Evolutionary conservation across 192 early-diverging fungal species (phyloP).

Genomic region (Umbelopsis ramanniana): DNA sequence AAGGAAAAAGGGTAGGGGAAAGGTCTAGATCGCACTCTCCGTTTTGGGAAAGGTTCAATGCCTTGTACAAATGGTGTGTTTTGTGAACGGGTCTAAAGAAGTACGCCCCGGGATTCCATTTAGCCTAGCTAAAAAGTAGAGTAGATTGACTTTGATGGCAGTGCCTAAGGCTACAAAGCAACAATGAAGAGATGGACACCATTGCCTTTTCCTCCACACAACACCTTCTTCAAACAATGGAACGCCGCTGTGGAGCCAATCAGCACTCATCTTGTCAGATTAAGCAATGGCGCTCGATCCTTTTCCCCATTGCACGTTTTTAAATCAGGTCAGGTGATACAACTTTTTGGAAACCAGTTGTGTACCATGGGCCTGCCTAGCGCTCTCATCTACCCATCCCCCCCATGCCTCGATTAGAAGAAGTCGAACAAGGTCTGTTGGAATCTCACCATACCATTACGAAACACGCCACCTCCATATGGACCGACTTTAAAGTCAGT

Average conservation of each 20-base stretch:
- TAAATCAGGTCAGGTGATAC: not conserved
- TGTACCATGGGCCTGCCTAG: no score
- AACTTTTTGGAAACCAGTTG: not conserved
- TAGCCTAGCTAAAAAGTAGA: not conserved
- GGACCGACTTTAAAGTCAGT: conserved; percentile 25
- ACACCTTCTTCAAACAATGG: conserved; percentile 12
- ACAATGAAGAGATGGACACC: not conserved
- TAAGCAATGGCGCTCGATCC: not conserved
- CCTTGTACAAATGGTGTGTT: conserved; percentile 10
- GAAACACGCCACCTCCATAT: conserved; percentile 9
- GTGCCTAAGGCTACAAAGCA: no score
- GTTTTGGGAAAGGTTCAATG: conserved; percentile 24
- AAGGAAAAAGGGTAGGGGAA: not conserved
- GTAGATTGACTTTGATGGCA: not conserved
- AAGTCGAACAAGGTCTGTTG: conserved; percentile 1
- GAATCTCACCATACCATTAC: not conserved
- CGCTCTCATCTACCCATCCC: no score
- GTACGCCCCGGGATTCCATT: no score
- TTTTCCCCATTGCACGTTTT: not conserved
- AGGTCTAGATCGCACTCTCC: conserved; percentile 20
- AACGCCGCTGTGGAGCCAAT: not conserved
- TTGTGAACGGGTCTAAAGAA: not conserved
- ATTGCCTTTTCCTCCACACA: not conserved
- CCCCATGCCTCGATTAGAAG: conserved; percentile 18
- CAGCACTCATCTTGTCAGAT: not conserved